Evolutionary conservation across 2,329 filamentous ascomycete species (phyloP), one percentile per base, ranked within the genome.

Genomic region (Fusarium sp.): DNA sequence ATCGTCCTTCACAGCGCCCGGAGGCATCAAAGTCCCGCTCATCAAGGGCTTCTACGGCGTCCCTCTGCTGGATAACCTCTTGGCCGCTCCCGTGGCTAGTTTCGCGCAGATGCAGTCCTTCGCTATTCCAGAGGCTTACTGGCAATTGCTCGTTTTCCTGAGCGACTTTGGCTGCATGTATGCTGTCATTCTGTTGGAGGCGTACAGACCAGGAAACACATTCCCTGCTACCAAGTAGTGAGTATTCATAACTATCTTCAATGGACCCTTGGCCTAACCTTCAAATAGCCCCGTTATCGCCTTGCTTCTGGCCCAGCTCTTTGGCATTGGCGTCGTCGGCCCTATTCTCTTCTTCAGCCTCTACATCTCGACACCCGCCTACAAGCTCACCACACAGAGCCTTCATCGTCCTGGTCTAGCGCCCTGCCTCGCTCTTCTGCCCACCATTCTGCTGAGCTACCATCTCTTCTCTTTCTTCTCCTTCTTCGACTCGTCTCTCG

Each of bases 71-170:
- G 72, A 74, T 41, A 26, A 64, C 1, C 7, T 68, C 0, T 59
- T 75, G 5, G 40, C 58, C 2, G 52, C 53, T 2, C 63, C 71
- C 0, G 61, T 65, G 0, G 48, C 64, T 10, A 64, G 59, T 0
- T 75, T 74, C 43, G 56, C 61, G 0, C 64, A 71, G 25, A 5
- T 75, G 26, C 62, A 71, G 12, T 68, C 73, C 36, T 63, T 58
- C n/a, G 47, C 56, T 1, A 60, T 70, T 7, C 45, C 51, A 1
- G 24, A 31, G 9, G 60, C 65, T 0, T 75, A 73, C 15, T 74
- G 71, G 68, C 71, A 74, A 13, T 61, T 64, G 4, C 31, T 74
- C 6, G 55, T 72, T 10, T 73, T 75, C 13, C 40, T 75, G 7
- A 65, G 65, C 1, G 73, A 75, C 4, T 71, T 61, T 45, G 68